These are phyloP conservation scores for Apiotrichum mycotoxinovorans DNA, from an alignment of 1,284 basidiomycete genomes.

Conservation along the genomic window DNA sequence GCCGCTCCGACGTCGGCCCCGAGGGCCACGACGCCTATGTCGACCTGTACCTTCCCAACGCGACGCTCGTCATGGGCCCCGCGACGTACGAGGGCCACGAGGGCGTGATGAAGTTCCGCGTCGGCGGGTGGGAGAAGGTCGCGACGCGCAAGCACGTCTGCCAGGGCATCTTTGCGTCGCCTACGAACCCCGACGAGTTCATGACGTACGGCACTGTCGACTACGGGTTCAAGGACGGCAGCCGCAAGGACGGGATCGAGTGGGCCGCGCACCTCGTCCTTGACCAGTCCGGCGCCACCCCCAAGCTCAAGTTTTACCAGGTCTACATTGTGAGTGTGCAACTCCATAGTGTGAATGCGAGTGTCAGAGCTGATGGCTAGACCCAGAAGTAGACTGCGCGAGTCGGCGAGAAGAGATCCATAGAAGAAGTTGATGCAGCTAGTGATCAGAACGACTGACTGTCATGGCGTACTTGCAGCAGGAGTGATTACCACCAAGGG, in stretches of 20 bases:
- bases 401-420: neutral
- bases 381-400: neutral
- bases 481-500: too few species aligned
- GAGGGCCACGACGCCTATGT: conserved; percentile 26
- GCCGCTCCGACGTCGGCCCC: conserved; percentile 23
- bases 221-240: conserved; percentile 32
- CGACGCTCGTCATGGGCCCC: conserved; percentile 30
- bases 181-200: conserved; percentile 13
- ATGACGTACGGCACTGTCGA: conserved; percentile 31
- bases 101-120: conserved; percentile 23
- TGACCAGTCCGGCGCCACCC: conserved; percentile 8
- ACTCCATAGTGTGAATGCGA: neutral
- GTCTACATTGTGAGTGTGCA: conserved; percentile 30
- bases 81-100: conserved; percentile 22
- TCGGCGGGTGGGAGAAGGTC: conserved; percentile 29
- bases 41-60: conserved; percentile 21
- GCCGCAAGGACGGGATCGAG: conserved; percentile 19
- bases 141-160: conserved; percentile 25
- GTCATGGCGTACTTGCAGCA: neutral
- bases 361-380: neutral
- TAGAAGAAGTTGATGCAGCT: neutral
- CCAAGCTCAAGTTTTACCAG: conserved; percentile 33
- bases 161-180: conserved; percentile 20
- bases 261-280: conserved; percentile 26
- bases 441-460: too few species aligned